phyloP scores from a whole-genome alignment of 352 stramenopile genomes.

The Pythium aphanidermatum region DNA sequence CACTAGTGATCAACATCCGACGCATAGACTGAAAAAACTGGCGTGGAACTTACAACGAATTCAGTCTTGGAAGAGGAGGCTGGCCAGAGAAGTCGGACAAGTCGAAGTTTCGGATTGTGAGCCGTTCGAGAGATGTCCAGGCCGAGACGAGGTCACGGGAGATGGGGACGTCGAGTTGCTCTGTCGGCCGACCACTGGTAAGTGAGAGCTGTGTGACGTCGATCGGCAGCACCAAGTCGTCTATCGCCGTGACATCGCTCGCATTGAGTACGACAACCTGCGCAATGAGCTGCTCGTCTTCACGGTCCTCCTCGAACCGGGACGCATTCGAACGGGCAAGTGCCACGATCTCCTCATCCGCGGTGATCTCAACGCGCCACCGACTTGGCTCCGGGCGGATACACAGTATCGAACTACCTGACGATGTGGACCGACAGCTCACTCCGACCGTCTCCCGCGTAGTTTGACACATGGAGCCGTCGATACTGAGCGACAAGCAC shows the following conservation, averaged over 20 bases:
- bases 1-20: background rate
- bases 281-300: background rate
- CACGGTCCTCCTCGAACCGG: background rate
- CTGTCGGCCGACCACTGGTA: background rate
- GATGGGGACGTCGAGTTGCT: background rate
- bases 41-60: slow-evolving; percentile 4
- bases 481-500: too few species aligned
- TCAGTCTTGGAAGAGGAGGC: slow-evolving; percentile 9
- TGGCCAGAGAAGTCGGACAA: slow-evolving; percentile 3
- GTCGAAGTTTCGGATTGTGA: slow-evolving; percentile 12
- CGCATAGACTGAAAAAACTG: background rate
- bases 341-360: slow-evolving; percentile 6
- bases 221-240: slow-evolving; percentile 6
- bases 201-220: slow-evolving; percentile 8
- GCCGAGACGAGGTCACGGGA: background rate
- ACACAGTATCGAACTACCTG: slow-evolving; percentile 6
- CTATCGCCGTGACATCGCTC: slow-evolving; percentile 6
- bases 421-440: slow-evolving; percentile 4
- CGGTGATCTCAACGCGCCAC: slow-evolving; percentile 11
- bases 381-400: slow-evolving; percentile 3
- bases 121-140: slow-evolving; percentile 10
- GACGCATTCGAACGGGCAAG: too few species aligned
- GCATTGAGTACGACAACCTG: slow-evolving; percentile 15
- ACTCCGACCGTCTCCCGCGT: slow-evolving; percentile 2
- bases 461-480: slow-evolving; percentile 3